phyloP scores from a whole-genome alignment of 805 yeast species.

The Zygosaccharomyces rouxii region DNA sequence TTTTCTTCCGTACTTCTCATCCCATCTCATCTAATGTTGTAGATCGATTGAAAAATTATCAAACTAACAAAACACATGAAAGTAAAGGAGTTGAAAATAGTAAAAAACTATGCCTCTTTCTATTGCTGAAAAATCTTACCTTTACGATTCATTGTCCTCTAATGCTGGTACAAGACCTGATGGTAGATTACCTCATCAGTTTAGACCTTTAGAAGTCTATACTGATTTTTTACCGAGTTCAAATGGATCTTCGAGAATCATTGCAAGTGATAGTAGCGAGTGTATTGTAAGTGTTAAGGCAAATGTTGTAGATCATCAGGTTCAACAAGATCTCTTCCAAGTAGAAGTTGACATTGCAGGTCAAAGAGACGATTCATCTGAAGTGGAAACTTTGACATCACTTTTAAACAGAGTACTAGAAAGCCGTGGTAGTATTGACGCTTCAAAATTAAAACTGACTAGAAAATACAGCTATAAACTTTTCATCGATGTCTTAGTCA shows the following conservation, averaged over 20 bases:
- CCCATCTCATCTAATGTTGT: not conserved
- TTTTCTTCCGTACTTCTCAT: not conserved
- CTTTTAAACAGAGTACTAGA: constrained; percentile 40
- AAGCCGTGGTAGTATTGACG: constrained; percentile 40
- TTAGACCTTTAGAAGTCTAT: constrained; percentile 80
- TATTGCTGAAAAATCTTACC: constrained; percentile 69
- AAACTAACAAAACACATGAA: not conserved
- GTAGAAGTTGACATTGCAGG: constrained; percentile 82
- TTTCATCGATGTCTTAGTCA: constrained; percentile 72
- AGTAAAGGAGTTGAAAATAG: not conserved
- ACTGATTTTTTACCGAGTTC: constrained; percentile 79
- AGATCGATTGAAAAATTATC: not conserved
- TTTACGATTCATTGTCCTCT: constrained; percentile 64
- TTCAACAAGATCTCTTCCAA: constrained; percentile 50
- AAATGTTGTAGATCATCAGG: constrained; percentile 57
- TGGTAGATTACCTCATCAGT: constrained; percentile 68
- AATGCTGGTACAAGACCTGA: constrained; percentile 76
- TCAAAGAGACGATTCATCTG: constrained; percentile 70
- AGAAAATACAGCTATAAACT: constrained; percentile 71
- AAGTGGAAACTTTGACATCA: constrained; percentile 59
- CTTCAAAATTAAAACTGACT: constrained; percentile 54
- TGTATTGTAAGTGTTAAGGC: constrained; percentile 89
- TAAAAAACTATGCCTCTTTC: constrained; percentile 55
- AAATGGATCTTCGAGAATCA: constrained; percentile 86
- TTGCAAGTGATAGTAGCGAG: constrained; percentile 86